These are phyloP conservation scores for Tillandsia leiboldiana DNA, from an alignment of 176 grass and related monocot species.

Conservation along the genomic window DNA sequence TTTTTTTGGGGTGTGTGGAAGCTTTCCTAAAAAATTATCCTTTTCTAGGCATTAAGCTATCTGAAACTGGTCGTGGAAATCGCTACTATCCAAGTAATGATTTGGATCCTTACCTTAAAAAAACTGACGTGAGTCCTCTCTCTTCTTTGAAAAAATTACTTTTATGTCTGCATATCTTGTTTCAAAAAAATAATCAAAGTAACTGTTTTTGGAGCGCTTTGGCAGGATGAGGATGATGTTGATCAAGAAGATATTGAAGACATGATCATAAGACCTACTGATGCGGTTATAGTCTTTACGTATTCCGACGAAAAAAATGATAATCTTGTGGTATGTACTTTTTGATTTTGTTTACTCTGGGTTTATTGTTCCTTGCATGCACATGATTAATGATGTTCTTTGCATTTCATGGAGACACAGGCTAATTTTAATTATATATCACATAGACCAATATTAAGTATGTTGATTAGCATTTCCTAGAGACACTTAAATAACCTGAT, in stretches of 20 bases:
- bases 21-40: slow-evolving; percentile 9
- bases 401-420: too few relatives aligned
- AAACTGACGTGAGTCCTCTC: slow-evolving; percentile 29
- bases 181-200: not conserved
- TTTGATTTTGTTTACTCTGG: not conserved
- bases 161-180: not conserved
- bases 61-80: slow-evolving; percentile 40
- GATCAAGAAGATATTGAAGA: slow-evolving; percentile 51
- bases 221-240: slow-evolving; percentile 39
- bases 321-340: slow-evolving; percentile 61
- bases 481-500: too few relatives aligned
- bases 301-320: slow-evolving; percentile 67
- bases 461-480: too few relatives aligned
- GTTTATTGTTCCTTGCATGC: not conserved
- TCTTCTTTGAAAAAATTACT: not conserved
- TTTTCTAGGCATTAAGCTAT: slow-evolving; percentile 41
- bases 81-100: slow-evolving; percentile 60
- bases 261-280: slow-evolving; percentile 72
- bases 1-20: not conserved
- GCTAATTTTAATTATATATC: too few relatives aligned
- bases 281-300: slow-evolving; percentile 61
- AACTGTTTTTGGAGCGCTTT: slow-evolving; percentile 15
- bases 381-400: too few relatives aligned
- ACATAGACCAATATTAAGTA: too few relatives aligned
- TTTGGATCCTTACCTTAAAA: slow-evolving; percentile 64